Base-by-base conservation (phyloP, 2,329 filamentous ascomycete species). In the Cadophora malorum region DNA sequence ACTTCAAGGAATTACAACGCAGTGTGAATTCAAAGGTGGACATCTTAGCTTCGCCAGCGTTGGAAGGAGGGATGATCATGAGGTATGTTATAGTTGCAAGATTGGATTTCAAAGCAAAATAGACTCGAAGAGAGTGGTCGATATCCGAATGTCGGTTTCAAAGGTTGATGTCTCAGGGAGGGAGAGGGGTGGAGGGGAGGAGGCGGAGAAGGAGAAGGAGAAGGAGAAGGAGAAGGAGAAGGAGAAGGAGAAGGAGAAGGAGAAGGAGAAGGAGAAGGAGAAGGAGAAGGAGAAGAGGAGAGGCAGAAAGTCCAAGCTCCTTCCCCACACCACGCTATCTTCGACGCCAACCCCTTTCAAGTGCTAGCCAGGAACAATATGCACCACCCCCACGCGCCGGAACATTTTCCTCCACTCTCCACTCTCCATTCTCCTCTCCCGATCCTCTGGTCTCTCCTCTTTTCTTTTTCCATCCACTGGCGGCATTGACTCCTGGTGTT, bases 1-100 rank as follows among this genome's bases (percentile, higher is more conserved):
- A 97, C 69, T 89, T 91, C 45, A 94, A 83, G 33, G 88, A 86
- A 78, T 97, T 97, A 82, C 95, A 97, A 45, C 88, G 86, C 28
- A 97, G 81, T 25, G 84, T 81, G 68, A 90, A 87, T 67, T 97
- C 92, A 21, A 49, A 49, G 4, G 45, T 21, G 19, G 45, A 49
- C 91, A 96, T 96, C 7, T 35, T 52, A 38, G 31, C n/a, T 7
- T 59, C 33, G 14, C 28, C 21, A 28, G 35, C 12, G 14, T 14
- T 16, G 19, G 14, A 12, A 23, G 56, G 19, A 21, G n/a, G n/a
- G 31, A 38, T n/a, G 56, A 35, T 35, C 21, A 16, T 9, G n/a
- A 38, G n/a, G 33, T 8, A 16, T 59, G n/a, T 59, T 59, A 21
- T 19, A 23, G 21, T 10, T 59, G 33, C 35, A 16, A 41, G 35